Evolutionary conservation across 2,329 filamentous ascomycete species (phyloP).

Genomic region (Clarireedia hainanense): DNA sequence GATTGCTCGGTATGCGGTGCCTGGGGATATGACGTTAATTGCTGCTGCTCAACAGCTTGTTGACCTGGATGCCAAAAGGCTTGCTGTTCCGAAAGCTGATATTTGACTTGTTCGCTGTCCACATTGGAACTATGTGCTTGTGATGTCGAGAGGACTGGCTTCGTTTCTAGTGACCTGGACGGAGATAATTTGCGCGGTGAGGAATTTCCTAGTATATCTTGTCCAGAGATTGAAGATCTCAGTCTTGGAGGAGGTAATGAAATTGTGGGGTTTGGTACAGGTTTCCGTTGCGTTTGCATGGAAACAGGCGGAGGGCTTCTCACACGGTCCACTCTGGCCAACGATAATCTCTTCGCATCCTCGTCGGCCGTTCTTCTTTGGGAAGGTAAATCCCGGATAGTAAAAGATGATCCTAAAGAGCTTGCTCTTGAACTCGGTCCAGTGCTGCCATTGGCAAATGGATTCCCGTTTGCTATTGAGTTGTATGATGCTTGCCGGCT

Average conservation of each 20-base stretch:
- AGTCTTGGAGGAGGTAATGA: not conserved
- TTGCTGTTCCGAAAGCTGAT: not conserved
- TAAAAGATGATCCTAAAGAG: conserved; percentile 5
- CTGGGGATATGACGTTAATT: not conserved
- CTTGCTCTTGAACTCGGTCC: not conserved
- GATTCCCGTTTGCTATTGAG: not conserved
- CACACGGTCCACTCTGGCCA: conserved; percentile 4
- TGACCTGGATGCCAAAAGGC: not conserved
- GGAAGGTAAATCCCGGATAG: conserved; percentile 9
- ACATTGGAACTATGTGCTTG: not conserved
- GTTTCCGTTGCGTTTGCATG: conserved; percentile 13
- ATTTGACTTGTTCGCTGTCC: not conserved
- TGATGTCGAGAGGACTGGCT: not conserved
- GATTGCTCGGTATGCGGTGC: not conserved
- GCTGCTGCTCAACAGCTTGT: not conserved
- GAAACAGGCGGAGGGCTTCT: conserved; percentile 7
- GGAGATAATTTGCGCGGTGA: not conserved
- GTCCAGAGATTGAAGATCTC: not conserved
- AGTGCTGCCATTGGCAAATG: not conserved
- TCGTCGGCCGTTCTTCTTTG: conserved; percentile 2
- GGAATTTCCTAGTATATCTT: not conserved
- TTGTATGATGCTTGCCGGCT: conserved; percentile 1
- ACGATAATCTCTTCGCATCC: conserved; percentile 4
- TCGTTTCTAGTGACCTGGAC: not conserved
- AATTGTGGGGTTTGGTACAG: not conserved